Percentiles rank a stretch among this genome's conserved stretches.
Evolutionary conservation across 352 stramenopile genomes (phyloP).

Genomic region (Phytopythium sindhum): DNA sequence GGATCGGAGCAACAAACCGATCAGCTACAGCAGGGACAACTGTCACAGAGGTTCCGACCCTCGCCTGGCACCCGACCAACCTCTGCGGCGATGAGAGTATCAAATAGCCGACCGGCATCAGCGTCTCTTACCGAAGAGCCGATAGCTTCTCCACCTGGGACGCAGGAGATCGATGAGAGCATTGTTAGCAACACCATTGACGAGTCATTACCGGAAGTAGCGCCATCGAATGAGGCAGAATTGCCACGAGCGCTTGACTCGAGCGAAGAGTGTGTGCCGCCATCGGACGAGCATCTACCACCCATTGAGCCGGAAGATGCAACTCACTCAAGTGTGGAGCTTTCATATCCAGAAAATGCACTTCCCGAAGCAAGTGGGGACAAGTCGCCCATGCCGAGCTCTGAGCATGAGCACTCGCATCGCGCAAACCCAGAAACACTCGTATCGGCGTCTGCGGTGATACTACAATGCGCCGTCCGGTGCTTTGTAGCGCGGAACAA

Average conservation of each 20-base stretch:
- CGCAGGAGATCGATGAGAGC: neutral
- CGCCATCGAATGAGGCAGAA: neutral
- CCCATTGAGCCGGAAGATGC: neutral
- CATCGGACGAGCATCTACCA: neutral
- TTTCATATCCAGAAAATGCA: neutral
- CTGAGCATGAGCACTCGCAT: neutral
- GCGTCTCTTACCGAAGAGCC: neutral
- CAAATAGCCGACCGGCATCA: neutral
- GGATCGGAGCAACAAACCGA: neutral
- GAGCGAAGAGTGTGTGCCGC: neutral
- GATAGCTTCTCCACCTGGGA: neutral
- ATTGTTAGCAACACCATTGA: neutral
- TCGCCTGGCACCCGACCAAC: neutral
- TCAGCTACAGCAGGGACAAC: neutral
- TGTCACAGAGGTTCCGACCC: neutral
- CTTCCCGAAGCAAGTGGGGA: neutral
- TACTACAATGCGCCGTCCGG: constrained; percentile 36
- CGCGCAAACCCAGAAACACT: neutral
- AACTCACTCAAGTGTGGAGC: neutral
- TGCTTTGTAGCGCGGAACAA: constrained; percentile 27
- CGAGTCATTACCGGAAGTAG: neutral
- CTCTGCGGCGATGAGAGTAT: neutral
- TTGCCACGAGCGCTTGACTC: neutral
- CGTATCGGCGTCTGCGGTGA: constrained; percentile 16
- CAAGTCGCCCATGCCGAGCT: neutral